Evolutionary conservation across 1,284 basidiomycete genomes (phyloP).

Genomic region (Entoloma clypeatum): DNA sequence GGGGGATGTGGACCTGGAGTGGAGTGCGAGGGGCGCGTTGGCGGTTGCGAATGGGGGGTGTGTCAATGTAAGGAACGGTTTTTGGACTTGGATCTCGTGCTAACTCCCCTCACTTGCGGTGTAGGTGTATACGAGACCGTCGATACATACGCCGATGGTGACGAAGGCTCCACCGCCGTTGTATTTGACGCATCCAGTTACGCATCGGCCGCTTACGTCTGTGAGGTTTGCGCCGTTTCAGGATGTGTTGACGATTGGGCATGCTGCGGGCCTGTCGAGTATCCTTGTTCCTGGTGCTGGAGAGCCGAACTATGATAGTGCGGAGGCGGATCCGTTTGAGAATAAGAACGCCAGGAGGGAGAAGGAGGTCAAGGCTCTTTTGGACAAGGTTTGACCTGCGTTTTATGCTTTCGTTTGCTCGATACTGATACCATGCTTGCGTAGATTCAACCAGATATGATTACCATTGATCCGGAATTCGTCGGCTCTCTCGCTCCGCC

Average conservation of each 20-base stretch:
- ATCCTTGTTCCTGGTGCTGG: slow-evolving; percentile 90
- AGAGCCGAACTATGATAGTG: slow-evolving; percentile 92
- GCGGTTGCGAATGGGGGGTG: slow-evolving; percentile 78
- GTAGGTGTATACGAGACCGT: slow-evolving; percentile 68
- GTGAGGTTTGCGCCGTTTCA: slow-evolving; percentile 89
- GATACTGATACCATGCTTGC: slow-evolving; percentile 1
- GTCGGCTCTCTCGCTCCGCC: slow-evolving; percentile 69
- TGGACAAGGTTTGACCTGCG: slow-evolving; percentile 73
- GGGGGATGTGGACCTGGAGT: slow-evolving; percentile 58
- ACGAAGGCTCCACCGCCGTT: slow-evolving; percentile 62
- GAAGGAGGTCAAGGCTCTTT: slow-evolving; percentile 84
- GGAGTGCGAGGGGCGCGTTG: slow-evolving; percentile 81
- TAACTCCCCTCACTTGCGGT: slow-evolving; percentile 8
- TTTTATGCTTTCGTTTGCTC: neutral
- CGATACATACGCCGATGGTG: slow-evolving; percentile 54
- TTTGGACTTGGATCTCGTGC: neutral
- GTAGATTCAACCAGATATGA: slow-evolving; percentile 90
- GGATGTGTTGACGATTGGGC: slow-evolving; percentile 82
- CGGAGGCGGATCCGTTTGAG: slow-evolving; percentile 95
- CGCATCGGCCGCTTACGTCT: slow-evolving; percentile 63
- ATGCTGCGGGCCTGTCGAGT: slow-evolving; percentile 73
- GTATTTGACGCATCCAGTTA: slow-evolving; percentile 82
- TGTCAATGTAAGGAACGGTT: slow-evolving; percentile 64
- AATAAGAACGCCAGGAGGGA: slow-evolving; percentile 80
- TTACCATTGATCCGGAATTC: slow-evolving; percentile 85